phyloP scores from a whole-genome alignment of 257 asterid species.

The Mitragyna speciosa region DNA sequence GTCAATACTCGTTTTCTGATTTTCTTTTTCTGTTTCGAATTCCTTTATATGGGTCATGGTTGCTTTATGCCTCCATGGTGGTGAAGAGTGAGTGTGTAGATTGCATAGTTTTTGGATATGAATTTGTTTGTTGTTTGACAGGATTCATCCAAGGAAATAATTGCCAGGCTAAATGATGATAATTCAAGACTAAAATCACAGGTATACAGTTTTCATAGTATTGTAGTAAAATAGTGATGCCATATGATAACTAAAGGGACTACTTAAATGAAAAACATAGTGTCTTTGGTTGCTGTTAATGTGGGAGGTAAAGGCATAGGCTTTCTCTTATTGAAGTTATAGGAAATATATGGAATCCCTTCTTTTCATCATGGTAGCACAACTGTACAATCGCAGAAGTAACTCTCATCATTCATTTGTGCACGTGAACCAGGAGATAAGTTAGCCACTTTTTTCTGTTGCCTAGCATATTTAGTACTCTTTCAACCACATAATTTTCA shows the following conservation, averaged over 20 bases:
- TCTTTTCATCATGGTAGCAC: neutral
- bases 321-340: too few relatives aligned
- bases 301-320: too few relatives aligned
- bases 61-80: neutral
- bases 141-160: slow-evolving; percentile 50
- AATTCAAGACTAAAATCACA: slow-evolving; percentile 52
- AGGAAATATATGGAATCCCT: too few relatives aligned
- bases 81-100: neutral
- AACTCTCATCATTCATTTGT: neutral
- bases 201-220: slow-evolving; percentile 42
- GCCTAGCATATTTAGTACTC: too few relatives aligned
- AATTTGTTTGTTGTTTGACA: slow-evolving; percentile 35
- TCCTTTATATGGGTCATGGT: neutral
- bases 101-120: slow-evolving; percentile 10
- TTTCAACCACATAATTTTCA: too few relatives aligned
- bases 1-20: neutral
- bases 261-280: too few relatives aligned
- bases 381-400: neutral
- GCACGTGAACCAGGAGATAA: neutral
- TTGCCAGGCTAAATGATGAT: slow-evolving; percentile 48
- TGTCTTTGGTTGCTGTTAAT: too few relatives aligned
- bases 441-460: neutral
- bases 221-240: neutral
- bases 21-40: neutral
- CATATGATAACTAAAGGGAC: neutral